Conservation (phyloP, 208 protist species). For the Leishmania arabica region DNA sequence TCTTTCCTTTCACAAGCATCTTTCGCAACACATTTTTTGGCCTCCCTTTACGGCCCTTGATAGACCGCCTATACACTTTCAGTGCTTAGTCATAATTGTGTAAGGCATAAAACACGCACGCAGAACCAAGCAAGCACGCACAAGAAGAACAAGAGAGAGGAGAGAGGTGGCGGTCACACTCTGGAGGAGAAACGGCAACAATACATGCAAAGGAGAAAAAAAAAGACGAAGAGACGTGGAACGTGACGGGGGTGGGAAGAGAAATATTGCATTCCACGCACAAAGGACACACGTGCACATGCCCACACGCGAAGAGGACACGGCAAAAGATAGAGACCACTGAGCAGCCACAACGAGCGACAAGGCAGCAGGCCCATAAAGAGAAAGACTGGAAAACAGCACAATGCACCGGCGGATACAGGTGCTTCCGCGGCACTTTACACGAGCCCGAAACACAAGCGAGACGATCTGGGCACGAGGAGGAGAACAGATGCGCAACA, state of each 20-base stretch:
- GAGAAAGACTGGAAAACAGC: background rate
- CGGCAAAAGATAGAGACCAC: background rate
- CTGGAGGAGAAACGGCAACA: background rate
- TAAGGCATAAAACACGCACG: background rate
- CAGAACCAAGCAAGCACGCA: background rate
- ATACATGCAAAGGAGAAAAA: background rate
- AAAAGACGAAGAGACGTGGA: background rate
- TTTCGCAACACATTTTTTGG: background rate
- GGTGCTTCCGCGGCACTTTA: background rate
- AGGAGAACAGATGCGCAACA: background rate
- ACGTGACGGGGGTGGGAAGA: background rate
- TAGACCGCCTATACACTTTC: background rate
- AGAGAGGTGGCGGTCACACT: background rate
- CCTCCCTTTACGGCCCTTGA: background rate
- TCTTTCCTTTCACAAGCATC: background rate
- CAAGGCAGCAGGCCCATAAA: background rate
- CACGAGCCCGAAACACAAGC: background rate
- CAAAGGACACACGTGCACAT: background rate
- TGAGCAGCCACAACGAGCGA: background rate
- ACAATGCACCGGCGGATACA: background rate
- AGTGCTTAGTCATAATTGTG: background rate
- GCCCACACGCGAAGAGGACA: background rate
- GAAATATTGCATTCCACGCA: background rate
- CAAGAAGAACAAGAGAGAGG: background rate
- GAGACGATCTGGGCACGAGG: background rate